A percentile compares a stretch with the other conserved stretches of the same genome.
Conservation (phyloP, 176 grass and related monocot species). For the Hsuehochloa calcarea region DNA sequence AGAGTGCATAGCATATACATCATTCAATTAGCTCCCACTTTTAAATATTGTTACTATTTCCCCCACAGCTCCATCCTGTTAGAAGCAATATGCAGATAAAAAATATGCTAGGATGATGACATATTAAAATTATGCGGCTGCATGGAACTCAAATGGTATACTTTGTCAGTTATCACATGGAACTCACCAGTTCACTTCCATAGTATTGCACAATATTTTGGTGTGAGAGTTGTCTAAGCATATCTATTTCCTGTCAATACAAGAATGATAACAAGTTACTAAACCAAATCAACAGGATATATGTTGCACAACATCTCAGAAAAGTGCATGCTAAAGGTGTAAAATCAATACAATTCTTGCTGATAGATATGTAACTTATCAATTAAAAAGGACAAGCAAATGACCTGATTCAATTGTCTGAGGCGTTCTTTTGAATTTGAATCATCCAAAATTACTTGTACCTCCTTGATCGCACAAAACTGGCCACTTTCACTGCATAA, state of each 20-base stretch:
- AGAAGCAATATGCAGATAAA: background rate
- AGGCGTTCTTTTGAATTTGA: constrained; percentile 76
- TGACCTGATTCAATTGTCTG: constrained; percentile 61
- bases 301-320: background rate
- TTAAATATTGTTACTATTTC: background rate
- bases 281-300: background rate
- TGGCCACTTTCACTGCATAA: constrained; percentile 75
- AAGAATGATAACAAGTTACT: constrained; percentile 25
- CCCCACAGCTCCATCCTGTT: background rate
- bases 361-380: constrained; percentile 1
- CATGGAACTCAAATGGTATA: background rate
- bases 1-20: background rate
- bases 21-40: background rate
- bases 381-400: constrained; percentile 26
- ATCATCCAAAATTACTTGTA: constrained; percentile 94
- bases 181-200: constrained; percentile 61
- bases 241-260: constrained; percentile 48
- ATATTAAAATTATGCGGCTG: background rate
- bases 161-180: background rate
- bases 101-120: background rate
- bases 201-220: constrained; percentile 74
- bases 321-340: background rate
- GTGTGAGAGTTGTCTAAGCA: constrained; percentile 58
- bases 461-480: constrained; percentile 97
- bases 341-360: background rate